A percentile compares a stretch with the other conserved stretches of the same genome.
These are phyloP conservation scores for Salix udensis DNA, from an alignment of 345 rosid species.

Conservation along the genomic window DNA sequence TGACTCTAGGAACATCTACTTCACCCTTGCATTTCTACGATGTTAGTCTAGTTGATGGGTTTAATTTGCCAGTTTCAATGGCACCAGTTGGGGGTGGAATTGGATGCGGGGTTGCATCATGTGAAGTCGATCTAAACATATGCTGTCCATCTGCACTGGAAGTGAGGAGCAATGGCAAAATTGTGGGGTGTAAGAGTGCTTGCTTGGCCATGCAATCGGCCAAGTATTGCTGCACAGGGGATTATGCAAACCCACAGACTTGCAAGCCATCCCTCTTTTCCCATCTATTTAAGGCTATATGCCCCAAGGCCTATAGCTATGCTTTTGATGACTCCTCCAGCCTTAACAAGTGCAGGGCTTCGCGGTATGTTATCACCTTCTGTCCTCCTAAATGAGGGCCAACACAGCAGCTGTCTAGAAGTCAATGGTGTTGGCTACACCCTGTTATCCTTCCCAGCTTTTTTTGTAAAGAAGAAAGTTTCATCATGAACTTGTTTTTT, in stretches of 20 bases:
- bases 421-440: too few species aligned
- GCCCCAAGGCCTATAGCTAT: conserved; percentile 89
- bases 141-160: conserved; percentile 90
- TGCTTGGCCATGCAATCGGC: conserved; percentile 94
- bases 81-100: conserved; percentile 82
- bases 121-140: conserved; percentile 72
- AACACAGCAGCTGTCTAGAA: background rate
- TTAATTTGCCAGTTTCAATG: conserved; percentile 83
- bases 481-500: too few species aligned
- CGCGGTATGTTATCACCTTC: conserved; percentile 83
- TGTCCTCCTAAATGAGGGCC: conserved; percentile 44
- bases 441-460: too few species aligned
- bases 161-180: conserved; percentile 52
- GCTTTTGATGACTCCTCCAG: conserved; percentile 90
- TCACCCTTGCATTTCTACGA: conserved; percentile 93
- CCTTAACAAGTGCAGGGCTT: conserved; percentile 81
- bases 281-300: conserved; percentile 77
- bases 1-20: conserved; percentile 65
- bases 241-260: conserved; percentile 54
- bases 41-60: conserved; percentile 89
- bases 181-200: conserved; percentile 89
- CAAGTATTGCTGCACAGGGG: conserved; percentile 84
- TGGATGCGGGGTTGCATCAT: conserved; percentile 82
- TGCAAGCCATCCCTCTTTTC: conserved; percentile 88
- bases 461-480: too few species aligned